Percentiles rank a stretch among this genome's conserved stretches.
These are phyloP conservation scores for Vitis riparia DNA, from an alignment of 164 flowering plant genomes.

Conservation along the genomic window DNA sequence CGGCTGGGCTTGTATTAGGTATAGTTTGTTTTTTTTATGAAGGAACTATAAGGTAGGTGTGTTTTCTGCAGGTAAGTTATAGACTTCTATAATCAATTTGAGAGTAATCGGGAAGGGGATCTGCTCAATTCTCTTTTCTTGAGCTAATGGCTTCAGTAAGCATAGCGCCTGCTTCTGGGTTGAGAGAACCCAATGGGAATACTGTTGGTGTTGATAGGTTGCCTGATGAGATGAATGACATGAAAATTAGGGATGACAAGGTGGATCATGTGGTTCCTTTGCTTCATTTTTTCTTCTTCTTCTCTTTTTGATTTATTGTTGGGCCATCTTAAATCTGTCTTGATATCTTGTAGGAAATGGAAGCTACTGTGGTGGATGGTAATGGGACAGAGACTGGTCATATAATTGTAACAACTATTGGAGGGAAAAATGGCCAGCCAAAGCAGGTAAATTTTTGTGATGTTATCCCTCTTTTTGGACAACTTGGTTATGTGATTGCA, in stretches of 20 bases:
- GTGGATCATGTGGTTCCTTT: constrained; percentile 18
- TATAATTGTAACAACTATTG: constrained; percentile 55
- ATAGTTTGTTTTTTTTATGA: too few species aligned
- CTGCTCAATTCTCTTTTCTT: constrained; percentile 4
- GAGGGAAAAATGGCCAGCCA: constrained; percentile 56
- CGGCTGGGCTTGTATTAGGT: background rate
- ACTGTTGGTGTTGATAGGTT: constrained; percentile 52
- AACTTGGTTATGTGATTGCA: background rate
- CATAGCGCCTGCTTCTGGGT: constrained; percentile 42
- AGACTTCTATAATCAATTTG: constrained; percentile 1
- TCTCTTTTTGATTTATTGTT: too few species aligned
- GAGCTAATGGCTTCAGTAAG: constrained; percentile 54
- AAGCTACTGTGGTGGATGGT: constrained; percentile 50
- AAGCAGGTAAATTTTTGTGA: constrained; percentile 39
- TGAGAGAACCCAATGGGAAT: constrained; percentile 48
- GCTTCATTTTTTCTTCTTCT: background rate
- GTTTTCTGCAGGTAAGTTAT: constrained; percentile 14
- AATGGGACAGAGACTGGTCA: constrained; percentile 61
- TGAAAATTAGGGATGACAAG: constrained; percentile 82
- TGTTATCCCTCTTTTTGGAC: background rate
- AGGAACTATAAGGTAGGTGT: background rate
- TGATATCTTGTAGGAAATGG: constrained; percentile 40
- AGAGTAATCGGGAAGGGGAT: constrained; percentile 5
- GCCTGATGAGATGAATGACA: constrained; percentile 79
- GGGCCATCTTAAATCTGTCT: background rate